Conservation (phyloP, 2,329 filamentous ascomycete genomes). For the Aspergillus alliaceus region DNA sequence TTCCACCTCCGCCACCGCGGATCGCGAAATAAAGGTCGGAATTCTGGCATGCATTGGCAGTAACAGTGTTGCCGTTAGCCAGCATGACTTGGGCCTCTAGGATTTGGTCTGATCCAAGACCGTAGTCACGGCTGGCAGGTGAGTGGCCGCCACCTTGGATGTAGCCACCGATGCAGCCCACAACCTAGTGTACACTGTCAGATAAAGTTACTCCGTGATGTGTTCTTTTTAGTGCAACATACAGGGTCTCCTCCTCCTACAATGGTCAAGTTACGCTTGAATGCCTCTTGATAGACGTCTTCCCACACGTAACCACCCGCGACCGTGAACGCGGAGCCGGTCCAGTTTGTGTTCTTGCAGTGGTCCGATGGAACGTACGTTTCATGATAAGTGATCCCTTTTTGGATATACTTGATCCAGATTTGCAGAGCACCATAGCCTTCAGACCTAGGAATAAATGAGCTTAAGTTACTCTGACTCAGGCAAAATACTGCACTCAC, state of each 20-base stretch:
- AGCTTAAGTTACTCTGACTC: not conserved
- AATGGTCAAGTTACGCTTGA: slow-evolving; percentile 25
- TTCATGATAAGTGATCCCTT: slow-evolving; percentile 29
- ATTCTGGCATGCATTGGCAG: slow-evolving; percentile 34
- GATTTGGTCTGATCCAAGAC: slow-evolving; percentile 47
- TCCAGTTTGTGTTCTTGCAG: slow-evolving; percentile 30
- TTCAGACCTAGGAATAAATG: slow-evolving; percentile 20
- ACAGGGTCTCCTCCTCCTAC: slow-evolving; percentile 30
- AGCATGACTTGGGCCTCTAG: slow-evolving; percentile 45
- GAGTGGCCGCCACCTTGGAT: slow-evolving; percentile 45
- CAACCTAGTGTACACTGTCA: slow-evolving; percentile 9
- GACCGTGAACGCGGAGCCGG: slow-evolving; percentile 35
- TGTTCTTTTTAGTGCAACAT: not conserved
- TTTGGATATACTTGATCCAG: slow-evolving; percentile 30
- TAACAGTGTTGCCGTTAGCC: slow-evolving; percentile 37
- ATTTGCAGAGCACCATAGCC: slow-evolving; percentile 31
- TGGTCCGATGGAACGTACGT: slow-evolving; percentile 28
- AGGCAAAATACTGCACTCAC: not conserved
- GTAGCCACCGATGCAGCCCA: slow-evolving; percentile 37
- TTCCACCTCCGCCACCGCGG: slow-evolving; percentile 40
- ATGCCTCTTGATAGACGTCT: slow-evolving; percentile 30
- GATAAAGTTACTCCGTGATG: not conserved
- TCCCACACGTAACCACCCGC: slow-evolving; percentile 22
- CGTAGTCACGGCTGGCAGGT: slow-evolving; percentile 40
- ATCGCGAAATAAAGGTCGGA: slow-evolving; percentile 34